Conservation (phyloP, 2,329 filamentous ascomycete genomes). For the Ilyonectria mors-panacis region DNA sequence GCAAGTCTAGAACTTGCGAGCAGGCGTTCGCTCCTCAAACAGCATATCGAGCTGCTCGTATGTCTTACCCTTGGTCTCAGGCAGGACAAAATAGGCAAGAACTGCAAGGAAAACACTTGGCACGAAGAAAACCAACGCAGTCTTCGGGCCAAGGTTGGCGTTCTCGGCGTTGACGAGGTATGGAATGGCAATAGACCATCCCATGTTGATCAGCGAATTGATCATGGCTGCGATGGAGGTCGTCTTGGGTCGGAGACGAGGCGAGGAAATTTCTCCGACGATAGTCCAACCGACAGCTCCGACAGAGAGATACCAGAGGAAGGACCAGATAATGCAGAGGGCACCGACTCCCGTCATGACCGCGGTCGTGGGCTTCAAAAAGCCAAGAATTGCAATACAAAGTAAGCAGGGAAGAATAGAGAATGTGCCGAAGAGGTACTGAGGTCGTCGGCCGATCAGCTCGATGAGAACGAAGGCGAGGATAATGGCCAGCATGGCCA, state of each 20-base stretch:
- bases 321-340: constrained; percentile 14
- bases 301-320: background rate
- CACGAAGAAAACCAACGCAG: background rate
- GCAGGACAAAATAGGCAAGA: constrained; percentile 45
- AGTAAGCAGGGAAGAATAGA: constrained; percentile 3
- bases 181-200: constrained; percentile 21
- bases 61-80: constrained; percentile 62
- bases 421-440: constrained; percentile 4
- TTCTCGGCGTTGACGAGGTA: constrained; percentile 20
- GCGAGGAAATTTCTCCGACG: constrained; percentile 14
- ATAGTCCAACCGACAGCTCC: constrained; percentile 15
- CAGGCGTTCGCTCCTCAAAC: constrained; percentile 50
- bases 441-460: background rate
- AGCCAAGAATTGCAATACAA: constrained; percentile 3
- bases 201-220: constrained; percentile 22
- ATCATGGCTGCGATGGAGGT: constrained; percentile 19
- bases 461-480: constrained; percentile 14
- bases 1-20: constrained; percentile 49
- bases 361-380: background rate
- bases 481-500: background rate
- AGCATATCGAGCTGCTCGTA: constrained; percentile 55
- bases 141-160: background rate
- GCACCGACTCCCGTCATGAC: background rate
- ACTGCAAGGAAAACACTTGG: background rate
- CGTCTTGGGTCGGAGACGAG: constrained; percentile 25